Conservation (phyloP, 805 yeast genomes). For the Kluyveromyces lactis region DNA sequence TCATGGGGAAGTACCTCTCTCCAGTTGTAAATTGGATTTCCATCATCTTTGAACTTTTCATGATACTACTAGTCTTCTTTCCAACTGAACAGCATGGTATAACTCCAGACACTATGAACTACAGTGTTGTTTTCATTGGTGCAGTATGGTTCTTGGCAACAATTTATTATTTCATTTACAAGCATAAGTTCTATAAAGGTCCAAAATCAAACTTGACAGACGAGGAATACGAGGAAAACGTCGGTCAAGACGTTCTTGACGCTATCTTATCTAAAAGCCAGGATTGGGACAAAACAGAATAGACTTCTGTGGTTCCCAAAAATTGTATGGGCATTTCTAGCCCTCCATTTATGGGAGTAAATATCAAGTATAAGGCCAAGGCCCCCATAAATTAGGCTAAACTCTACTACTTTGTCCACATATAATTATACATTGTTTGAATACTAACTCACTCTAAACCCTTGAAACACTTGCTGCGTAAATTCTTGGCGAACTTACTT, state of each 20-base stretch:
- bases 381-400: too few relatives aligned
- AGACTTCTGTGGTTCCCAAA: too few relatives aligned
- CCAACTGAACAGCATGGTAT: conserved; percentile 33
- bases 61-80: conserved; percentile 44
- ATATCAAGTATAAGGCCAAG: too few relatives aligned
- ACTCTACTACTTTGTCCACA: too few relatives aligned
- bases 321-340: too few relatives aligned
- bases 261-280: conserved; percentile 9
- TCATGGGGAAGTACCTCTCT: conserved; percentile 41
- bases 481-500: too few relatives aligned
- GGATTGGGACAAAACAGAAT: too few relatives aligned
- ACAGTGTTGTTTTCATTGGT: conserved; percentile 51
- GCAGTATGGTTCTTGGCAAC: conserved; percentile 47
- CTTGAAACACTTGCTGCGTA: too few relatives aligned
- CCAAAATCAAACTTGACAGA: conserved; percentile 31
- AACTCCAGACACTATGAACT: conserved; percentile 47
- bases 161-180: conserved; percentile 41
- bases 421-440: too few relatives aligned
- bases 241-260: conserved; percentile 9
- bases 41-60: conserved; percentile 39
- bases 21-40: conserved; percentile 39
- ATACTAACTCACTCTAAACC: too few relatives aligned
- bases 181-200: conserved; percentile 45
- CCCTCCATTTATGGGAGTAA: too few relatives aligned
- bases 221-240: conserved; percentile 18